Conservation (phyloP, 345 rosid species). For the Populus euphratica region DNA sequence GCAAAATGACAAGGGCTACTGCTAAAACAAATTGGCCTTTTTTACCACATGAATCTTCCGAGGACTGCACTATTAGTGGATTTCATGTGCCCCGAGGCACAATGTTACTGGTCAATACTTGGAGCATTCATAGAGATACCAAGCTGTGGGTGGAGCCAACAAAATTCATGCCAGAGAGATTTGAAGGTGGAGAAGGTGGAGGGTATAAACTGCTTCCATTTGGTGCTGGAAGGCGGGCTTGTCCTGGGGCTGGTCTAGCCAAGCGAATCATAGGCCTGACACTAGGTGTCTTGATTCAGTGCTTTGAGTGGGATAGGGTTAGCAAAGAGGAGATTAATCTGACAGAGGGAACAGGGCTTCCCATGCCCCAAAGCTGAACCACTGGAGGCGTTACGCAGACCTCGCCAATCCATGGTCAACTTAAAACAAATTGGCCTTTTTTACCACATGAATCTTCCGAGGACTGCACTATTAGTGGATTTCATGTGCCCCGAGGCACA, state of each 20-base stretch:
- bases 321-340: constrained; percentile 39
- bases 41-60: constrained; percentile 35
- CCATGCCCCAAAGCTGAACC: constrained; percentile 43
- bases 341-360: constrained; percentile 41
- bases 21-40: constrained; percentile 8
- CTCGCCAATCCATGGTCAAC: constrained; percentile 2
- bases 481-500: constrained; percentile 17
- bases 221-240: constrained; percentile 52
- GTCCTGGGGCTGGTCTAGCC: constrained; percentile 52
- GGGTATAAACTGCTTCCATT: constrained; percentile 38
- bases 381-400: constrained; percentile 35
- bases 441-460: constrained; percentile 37
- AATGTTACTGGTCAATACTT: constrained; percentile 40
- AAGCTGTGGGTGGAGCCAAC: constrained; percentile 42
- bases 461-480: constrained; percentile 15
- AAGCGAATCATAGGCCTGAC: constrained; percentile 30
- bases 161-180: constrained; percentile 35
- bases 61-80: constrained; percentile 18
- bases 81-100: constrained; percentile 17
- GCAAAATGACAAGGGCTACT: too few species aligned
- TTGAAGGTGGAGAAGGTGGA: constrained; percentile 9
- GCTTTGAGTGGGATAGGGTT: constrained; percentile 53
- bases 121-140: constrained; percentile 55
- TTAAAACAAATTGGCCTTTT: constrained; percentile 20
- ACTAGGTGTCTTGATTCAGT: constrained; percentile 44